A percentile compares a stretch with the other conserved stretches of the same genome.
Evolutionary conservation across 768 basidiomycete genomes (phyloP).

Genomic region (Roridomyces roridus): DNA sequence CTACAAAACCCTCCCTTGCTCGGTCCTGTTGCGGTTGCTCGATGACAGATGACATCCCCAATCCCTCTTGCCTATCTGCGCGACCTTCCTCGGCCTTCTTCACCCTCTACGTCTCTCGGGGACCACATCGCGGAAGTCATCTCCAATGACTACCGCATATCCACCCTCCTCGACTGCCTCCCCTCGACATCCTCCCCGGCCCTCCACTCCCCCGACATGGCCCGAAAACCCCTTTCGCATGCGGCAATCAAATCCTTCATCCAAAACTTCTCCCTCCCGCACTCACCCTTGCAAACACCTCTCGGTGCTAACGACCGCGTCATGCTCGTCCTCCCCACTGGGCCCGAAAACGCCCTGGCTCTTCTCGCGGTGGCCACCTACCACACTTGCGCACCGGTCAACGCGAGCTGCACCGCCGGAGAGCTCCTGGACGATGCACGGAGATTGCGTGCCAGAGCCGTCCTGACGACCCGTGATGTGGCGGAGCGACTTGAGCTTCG

Average conservation of each 20-base stretch:
- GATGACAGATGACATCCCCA: no score
- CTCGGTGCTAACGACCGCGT: conserved; percentile 52
- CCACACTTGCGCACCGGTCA: conserved; percentile 56
- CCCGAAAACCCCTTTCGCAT: conserved; percentile 42
- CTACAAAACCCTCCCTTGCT: no score
- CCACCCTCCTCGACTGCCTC: conserved; percentile 50
- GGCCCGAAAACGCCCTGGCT: conserved; percentile 53
- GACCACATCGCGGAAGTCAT: no score
- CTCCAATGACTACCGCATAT: no score
- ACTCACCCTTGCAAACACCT: conserved; percentile 31
- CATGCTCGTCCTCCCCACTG: conserved; percentile 50
- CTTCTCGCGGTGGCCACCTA: conserved; percentile 49
- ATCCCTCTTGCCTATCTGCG: no score
- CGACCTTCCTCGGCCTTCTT: no score
- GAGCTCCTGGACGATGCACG: conserved; percentile 51
- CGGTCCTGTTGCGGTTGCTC: no score
- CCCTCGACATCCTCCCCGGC: conserved; percentile 39
- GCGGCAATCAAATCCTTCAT: conserved; percentile 43
- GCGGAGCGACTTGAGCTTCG: conserved; percentile 44
- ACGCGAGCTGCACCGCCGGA: conserved; percentile 49
- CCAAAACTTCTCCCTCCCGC: conserved; percentile 44
- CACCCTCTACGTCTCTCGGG: no score
- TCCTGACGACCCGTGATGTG: conserved; percentile 48
- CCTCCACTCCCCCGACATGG: conserved; percentile 44
- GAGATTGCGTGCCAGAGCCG: conserved; percentile 44